Conservation (phyloP, 768 basidiomycete genomes). For the Strobilomyces echinocephalus region DNA sequence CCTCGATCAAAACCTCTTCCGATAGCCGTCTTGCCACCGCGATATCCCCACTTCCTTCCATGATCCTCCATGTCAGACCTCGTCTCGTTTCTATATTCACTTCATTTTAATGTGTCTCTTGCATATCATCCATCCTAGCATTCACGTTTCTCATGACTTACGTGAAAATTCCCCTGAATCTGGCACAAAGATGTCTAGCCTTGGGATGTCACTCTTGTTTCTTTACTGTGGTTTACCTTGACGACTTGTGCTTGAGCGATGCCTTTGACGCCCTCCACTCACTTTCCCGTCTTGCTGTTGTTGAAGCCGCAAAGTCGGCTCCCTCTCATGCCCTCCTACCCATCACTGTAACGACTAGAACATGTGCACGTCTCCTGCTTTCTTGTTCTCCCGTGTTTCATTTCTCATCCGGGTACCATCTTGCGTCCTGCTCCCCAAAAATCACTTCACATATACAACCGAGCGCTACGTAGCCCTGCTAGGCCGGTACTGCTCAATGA, state of each 20-base stretch:
- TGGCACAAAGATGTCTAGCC: constrained; percentile 11
- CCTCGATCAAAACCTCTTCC: constrained; percentile 45
- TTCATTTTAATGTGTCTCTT: constrained; percentile 32
- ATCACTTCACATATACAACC: constrained; percentile 18
- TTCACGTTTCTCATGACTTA: constrained; percentile 17
- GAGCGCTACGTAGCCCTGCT: constrained; percentile 12
- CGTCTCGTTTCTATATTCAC: constrained; percentile 25
- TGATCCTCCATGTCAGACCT: constrained; percentile 25
- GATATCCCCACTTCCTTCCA: constrained; percentile 16
- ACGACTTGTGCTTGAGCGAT: constrained; percentile 25
- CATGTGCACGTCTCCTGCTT: constrained; percentile 45
- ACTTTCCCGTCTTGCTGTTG: constrained; percentile 12
- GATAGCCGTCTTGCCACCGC: constrained; percentile 31
- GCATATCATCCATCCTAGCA: constrained; percentile 30
- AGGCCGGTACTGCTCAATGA: constrained; percentile 10
- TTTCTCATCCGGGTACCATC: constrained; percentile 29
- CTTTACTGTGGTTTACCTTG: constrained; percentile 15
- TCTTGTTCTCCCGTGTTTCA: constrained; percentile 33
- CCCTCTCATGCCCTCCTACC: constrained; percentile 15
- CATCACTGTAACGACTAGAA: constrained; percentile 66
- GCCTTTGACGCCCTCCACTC: constrained; percentile 25
- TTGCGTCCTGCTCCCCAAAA: constrained; percentile 21
- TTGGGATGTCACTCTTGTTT: constrained; percentile 10
- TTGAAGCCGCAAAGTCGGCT: constrained; percentile 20
- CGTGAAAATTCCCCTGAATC: constrained; percentile 22